phyloP scores from a whole-genome alignment of 345 rosid species.

The Syzygium oleosum region DNA sequence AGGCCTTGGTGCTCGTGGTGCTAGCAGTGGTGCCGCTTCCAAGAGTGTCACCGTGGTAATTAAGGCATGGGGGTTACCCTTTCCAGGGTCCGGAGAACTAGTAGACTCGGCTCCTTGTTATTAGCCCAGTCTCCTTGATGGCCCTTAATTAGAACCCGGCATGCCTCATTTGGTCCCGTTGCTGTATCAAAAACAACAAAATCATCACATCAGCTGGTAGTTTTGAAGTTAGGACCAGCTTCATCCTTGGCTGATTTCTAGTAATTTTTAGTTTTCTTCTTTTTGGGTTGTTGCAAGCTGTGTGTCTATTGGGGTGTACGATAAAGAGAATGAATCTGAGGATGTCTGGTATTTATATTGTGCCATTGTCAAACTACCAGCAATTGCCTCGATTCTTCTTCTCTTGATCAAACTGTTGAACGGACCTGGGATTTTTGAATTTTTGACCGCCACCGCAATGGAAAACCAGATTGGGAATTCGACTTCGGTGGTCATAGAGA shows the following conservation, averaged over 20 bases:
- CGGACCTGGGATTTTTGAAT: not conserved
- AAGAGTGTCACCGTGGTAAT: not conserved
- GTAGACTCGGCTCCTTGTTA: not conserved
- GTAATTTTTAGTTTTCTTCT: not conserved
- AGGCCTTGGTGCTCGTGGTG: not conserved
- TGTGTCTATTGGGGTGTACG: not conserved
- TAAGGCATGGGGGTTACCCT: not conserved
- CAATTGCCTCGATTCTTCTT: not conserved
- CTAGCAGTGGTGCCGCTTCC: not conserved
- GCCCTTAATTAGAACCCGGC: not conserved
- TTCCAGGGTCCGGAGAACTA: not conserved
- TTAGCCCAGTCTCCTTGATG: not conserved
- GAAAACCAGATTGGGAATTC: not conserved
- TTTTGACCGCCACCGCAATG: not conserved
- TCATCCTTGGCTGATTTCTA: not conserved
- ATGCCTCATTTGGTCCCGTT: not conserved
- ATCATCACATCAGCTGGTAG: not conserved
- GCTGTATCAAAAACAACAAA: not conserved
- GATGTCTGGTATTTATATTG: not conserved
- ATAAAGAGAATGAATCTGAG: not conserved
- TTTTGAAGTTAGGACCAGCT: not conserved
- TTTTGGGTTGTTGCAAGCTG: not conserved
- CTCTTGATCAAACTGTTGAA: not conserved
- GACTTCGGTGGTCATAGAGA: not conserved
- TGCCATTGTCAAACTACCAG: not conserved